Evolutionary conservation across 169 alveolate genomes (phyloP), one percentile per base, ranked within the genome.

Genomic region (Eimeria tenella): DNA sequence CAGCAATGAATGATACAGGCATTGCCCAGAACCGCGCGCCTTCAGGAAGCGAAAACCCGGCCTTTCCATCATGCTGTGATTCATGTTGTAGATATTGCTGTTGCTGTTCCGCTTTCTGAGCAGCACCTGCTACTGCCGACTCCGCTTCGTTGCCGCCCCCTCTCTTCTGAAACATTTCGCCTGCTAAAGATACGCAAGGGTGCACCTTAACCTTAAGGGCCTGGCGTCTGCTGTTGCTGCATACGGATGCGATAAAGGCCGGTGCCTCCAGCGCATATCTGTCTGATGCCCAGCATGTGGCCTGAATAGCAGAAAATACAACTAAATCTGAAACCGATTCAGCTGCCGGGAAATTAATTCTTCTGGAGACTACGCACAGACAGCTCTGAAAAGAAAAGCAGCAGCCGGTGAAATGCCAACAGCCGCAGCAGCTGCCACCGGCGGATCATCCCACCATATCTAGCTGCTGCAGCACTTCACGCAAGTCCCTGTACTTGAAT

Each of bases 11-110:
- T 17, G 91, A 84, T 19, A 84, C 91, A n/a, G 91, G 91, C 91
- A 84, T 84, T 42, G 91, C 91, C 91, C 91, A 84, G 70, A 84
- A 84, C 65, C 91, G 79, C 79, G 91, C 63, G 31, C 91, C 91
- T 42, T 75, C 65, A 60, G 91, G 6, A 60, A 84, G 63, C 63
- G 81, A 17, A 15, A 84, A 84, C 4, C 81, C 81, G 7, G 10
- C 81, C 71, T 6, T 31, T 49, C 11, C 52, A 4, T 11, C 17
- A 42, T 42, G 81, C 91, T 84, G 81, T 62, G 9, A 23, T 5
- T 62, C 53, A 53, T 42, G 89, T 63, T 42, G n/a, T 52, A 60
- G 19, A 15, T 53, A 62, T 60, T 15, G 52, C 15, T 19, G 25
- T 7, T 55, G 21, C 15, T 13, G 19, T 62, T 23, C 63, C 68